Conservation (phyloP, 2,329 filamentous ascomycete genomes). For the Colletotrichum euphorbiae region DNA sequence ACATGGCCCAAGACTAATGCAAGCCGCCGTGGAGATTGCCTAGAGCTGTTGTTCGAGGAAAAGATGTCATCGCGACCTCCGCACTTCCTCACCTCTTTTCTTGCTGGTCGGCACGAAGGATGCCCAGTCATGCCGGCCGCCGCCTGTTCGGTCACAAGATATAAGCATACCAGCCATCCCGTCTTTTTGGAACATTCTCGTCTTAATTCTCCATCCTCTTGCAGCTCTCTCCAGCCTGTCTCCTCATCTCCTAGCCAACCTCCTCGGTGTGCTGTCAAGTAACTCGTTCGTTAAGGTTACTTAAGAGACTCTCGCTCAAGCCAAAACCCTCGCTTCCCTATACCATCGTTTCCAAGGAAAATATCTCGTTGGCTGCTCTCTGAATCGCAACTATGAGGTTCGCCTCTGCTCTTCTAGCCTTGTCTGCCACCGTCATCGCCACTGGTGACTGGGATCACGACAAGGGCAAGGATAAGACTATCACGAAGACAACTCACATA, state of each 20-base stretch:
- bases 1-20: conserved; percentile 37
- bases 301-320: conserved; percentile 40
- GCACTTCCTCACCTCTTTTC: not conserved
- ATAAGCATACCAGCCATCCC: conserved; percentile 40
- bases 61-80: conserved; percentile 39
- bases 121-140: not conserved
- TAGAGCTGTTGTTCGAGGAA: conserved; percentile 18
- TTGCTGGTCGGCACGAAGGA: not conserved
- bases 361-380: conserved; percentile 27
- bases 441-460: conserved; percentile 32
- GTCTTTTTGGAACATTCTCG: conserved; percentile 6
- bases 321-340: conserved; percentile 13
- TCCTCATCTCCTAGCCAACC: conserved; percentile 34
- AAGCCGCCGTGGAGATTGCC: conserved; percentile 35
- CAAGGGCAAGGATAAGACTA: conserved; percentile 34
- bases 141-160: conserved; percentile 16
- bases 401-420: conserved; percentile 30
- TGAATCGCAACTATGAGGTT: conserved; percentile 34
- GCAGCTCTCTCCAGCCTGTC: conserved; percentile 34
- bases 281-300: conserved; percentile 42
- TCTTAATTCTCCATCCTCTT: conserved; percentile 15
- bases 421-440: conserved; percentile 33
- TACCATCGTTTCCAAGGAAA: conserved; percentile 24
- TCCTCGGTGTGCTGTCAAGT: conserved; percentile 28
- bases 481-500: conserved; percentile 23